Evolutionary conservation across 345 rosid species (phyloP).

Genomic region (Acer yangbiense): DNA sequence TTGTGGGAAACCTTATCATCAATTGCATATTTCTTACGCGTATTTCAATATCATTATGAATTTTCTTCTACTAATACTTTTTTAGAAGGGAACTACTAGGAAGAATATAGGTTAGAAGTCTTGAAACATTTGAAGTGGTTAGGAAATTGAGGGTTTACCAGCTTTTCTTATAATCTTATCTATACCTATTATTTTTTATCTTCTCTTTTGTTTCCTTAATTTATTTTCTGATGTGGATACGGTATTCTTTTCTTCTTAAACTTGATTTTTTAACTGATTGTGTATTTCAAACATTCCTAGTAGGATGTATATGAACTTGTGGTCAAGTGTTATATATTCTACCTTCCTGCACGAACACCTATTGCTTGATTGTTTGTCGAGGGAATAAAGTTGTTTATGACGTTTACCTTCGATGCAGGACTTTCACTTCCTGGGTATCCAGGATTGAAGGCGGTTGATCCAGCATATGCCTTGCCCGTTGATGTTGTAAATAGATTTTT

Average conservation of each 20-base stretch:
- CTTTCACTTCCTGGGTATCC: conserved; percentile 89
- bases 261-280: background rate
- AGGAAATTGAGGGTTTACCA: background rate
- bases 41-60: background rate
- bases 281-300: background rate
- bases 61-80: background rate
- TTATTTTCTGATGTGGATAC: background rate
- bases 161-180: background rate
- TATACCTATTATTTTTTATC: background rate
- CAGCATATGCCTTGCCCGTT: conserved; percentile 91
- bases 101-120: background rate
- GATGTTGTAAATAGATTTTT: conserved; percentile 68
- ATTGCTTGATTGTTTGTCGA: background rate
- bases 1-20: too few relatives aligned
- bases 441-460: conserved; percentile 81
- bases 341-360: background rate
- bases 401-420: conserved; percentile 44
- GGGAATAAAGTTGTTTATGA: background rate
- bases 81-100: background rate
- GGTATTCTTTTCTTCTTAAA: background rate
- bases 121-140: background rate
- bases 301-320: background rate
- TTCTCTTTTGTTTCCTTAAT: background rate
- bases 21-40: background rate
- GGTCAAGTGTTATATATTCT: background rate